Evolutionary conservation across 805 yeast genomes (phyloP), one percentile per base, ranked within the genome.

Genomic region (Ogataea pini): DNA sequence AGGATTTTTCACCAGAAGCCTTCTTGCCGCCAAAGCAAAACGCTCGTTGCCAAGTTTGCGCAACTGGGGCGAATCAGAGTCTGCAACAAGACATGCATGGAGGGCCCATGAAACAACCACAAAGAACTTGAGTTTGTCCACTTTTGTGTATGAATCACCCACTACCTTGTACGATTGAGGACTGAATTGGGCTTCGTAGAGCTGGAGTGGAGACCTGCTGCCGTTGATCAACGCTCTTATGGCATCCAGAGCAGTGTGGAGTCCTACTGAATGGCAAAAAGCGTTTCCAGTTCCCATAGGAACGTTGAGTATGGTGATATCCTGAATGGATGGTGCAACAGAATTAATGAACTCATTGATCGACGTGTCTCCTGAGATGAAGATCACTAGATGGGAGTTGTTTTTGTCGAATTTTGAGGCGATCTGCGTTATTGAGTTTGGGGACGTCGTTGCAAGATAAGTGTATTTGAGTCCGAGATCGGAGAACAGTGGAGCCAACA

Each of bases 271-370:
- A 19, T 78, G 75, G 1, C 88, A 78, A 50, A 89, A 71, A 1
- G 96, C 90, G 63, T 91, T 91, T 0, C 96, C 97, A 0, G 96
- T 85, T 1, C 97, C 97, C 50, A 82, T 72, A 0, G 97, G 96
- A 13, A 91, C 63, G 32, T 69, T 68, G 29, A 67, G 56, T 2
- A 79, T 45, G 1, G 58, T 54, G 16, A 51, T 17, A 16, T 45
- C 27, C 14, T 25, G 31, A 6, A 28, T 10, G 9, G 36, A n/a
- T 2, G n/a, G 3, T 4, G 37, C 14, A 10, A 52, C 34, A 36
- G 51, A 71, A 61, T 90, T 90, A 47, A 89, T 57, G 43, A 91
- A 79, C 63, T 91, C 97, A 42, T 78, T 80, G 4, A 89, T 70
- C 1, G 95, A 83, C 0, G 97, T 90, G 61, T 91, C 97, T 2